Evolutionary conservation across 2,329 filamentous ascomycete genomes (phyloP).

Genomic region (Cercospora zeae-maydis): DNA sequence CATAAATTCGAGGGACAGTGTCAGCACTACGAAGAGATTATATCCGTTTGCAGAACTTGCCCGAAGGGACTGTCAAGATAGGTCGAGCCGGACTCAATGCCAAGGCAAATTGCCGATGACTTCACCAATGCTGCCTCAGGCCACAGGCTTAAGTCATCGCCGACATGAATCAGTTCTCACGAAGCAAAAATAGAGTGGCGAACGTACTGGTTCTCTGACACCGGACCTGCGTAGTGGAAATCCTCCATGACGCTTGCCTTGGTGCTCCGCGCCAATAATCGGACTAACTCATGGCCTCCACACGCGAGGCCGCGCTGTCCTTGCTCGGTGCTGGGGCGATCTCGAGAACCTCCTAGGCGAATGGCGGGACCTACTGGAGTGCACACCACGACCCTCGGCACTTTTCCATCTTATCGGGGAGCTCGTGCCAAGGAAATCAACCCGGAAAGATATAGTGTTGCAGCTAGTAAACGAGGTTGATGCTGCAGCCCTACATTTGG

Average conservation of each 20-base stretch:
- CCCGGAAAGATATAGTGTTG: background rate
- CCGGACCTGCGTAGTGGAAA: background rate
- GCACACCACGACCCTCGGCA: background rate
- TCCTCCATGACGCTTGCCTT: background rate
- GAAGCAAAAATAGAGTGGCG: background rate
- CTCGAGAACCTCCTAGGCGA: background rate
- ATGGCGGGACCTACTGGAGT: too few species aligned
- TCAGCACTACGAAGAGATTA: background rate
- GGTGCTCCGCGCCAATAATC: background rate
- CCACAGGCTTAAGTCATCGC: background rate
- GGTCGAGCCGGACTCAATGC: background rate
- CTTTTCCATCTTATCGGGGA: background rate
- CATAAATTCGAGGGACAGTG: background rate
- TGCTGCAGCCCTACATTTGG: background rate
- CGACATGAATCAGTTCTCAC: background rate
- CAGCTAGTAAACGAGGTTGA: background rate
- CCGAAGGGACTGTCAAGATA: background rate
- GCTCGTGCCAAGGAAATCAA: background rate
- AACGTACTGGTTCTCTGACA: background rate
- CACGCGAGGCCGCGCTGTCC: background rate
- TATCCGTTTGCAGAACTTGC: background rate
- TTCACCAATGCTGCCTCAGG: slow-evolving; percentile 1
- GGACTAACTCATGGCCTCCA: background rate
- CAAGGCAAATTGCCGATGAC: background rate
- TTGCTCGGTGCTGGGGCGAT: background rate